Conservation (phyloP, 2,329 filamentous ascomycete species). For the Trichophyton schoenleinii region DNA sequence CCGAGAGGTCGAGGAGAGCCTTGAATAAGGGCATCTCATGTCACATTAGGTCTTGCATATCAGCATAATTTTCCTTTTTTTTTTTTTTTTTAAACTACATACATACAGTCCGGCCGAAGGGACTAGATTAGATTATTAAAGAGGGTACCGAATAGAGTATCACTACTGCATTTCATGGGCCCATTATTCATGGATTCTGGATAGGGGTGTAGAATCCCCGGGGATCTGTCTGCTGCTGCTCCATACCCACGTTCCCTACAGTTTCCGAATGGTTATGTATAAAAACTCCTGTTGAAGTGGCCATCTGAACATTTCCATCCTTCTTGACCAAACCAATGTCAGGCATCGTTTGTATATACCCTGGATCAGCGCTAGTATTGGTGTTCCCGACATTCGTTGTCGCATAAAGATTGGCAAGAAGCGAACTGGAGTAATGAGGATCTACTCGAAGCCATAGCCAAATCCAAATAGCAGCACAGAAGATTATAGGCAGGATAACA, state of each 20-base stretch:
- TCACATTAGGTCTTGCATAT: too few relatives aligned
- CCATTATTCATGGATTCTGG: not conserved
- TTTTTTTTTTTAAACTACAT: too few relatives aligned
- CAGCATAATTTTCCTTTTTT: too few relatives aligned
- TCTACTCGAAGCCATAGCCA: slow-evolving; percentile 7
- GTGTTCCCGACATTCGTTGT: slow-evolving; percentile 10
- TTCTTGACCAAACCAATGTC: slow-evolving; percentile 9
- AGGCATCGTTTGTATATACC: slow-evolving; percentile 10
- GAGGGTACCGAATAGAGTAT: not conserved
- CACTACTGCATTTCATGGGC: not conserved
- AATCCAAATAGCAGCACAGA: slow-evolving; percentile 7
- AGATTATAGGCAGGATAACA: slow-evolving; percentile 8
- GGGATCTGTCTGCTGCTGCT: not conserved
- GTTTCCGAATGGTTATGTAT: slow-evolving; percentile 3
- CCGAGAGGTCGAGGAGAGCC: slow-evolving; percentile 47
- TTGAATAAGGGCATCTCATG: not conserved
- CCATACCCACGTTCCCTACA: not conserved
- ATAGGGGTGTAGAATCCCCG: slow-evolving; percentile 4
- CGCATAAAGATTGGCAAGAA: slow-evolving; percentile 11
- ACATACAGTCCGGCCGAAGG: too few relatives aligned
- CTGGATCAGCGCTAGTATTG: slow-evolving; percentile 8
- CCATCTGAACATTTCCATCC: slow-evolving; percentile 7
- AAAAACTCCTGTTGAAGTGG: slow-evolving; percentile 10
- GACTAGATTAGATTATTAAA: too few relatives aligned
- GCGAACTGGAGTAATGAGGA: slow-evolving; percentile 9